Base-by-base conservation (phyloP, 495 filamentous ascomycete genomes). In the Neurospora sublineolata region DNA sequence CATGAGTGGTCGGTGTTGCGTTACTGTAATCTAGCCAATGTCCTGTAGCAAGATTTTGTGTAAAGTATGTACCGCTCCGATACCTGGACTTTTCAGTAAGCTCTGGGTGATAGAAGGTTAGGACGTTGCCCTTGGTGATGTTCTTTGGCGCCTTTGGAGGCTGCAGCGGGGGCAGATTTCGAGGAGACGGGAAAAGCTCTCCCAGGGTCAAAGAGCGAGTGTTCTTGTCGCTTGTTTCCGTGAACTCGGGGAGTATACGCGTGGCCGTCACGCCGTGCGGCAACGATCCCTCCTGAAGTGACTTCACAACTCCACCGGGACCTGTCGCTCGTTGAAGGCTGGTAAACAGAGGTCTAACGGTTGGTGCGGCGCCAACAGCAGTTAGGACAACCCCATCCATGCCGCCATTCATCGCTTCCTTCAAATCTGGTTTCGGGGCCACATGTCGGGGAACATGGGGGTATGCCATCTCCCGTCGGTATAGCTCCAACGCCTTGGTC, bases 261-360 rank as follows among this genome's bases (percentile, higher is more conserved):
- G 91, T 93, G 11, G 88, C 84, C 10, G 84, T 86, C 38, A 97
- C 89, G 37, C 92, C 91, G 71, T 88, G 91, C 1, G 93, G 94
- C 39, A 97, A 79, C 16, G 82, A 84, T 16, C 80, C 84, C 70
- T 93, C 92, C 60, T 83, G 84, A 33, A 96, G 80, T 2, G 83
- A 79, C 69, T 75, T 80, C 23, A 85, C 68, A 10, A 77, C 72
- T 1, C 78, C 78, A 40, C 80, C 79, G 18, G 82, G 76, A 36
- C 81, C 77, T 60, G 83, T 79, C n/a, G 83, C 80, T 20, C 83
- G 82, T 68, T 86, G 84, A 36, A 94, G 81, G 79, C 93, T 96
- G 16, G 93, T 93, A 79, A 93, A 97, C 18, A 97, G 83, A 70
- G 94, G 92, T 74, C 89, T 91, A 16, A 90, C 84, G 39, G 87